Percentiles rank a stretch among this genome's conserved stretches.
These are phyloP conservation scores for Cucurbitaria berberidis DNA, from an alignment of 2,329 filamentous ascomycete species.

Conservation along the genomic window DNA sequence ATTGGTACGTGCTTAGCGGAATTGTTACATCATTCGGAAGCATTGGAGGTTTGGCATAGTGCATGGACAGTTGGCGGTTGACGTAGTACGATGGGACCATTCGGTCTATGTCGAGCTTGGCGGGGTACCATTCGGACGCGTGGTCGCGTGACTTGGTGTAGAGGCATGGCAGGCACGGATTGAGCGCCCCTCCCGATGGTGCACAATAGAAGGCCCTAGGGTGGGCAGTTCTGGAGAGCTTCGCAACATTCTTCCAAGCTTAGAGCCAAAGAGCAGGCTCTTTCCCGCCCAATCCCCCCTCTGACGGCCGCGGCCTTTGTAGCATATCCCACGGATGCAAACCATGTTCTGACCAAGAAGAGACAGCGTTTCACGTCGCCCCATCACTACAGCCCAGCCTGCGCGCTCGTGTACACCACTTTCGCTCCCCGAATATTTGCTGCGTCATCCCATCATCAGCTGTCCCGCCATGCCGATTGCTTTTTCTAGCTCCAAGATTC, in stretches of 20 bases:
- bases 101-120: conserved; percentile 6
- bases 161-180: conserved; percentile 14
- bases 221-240: background rate
- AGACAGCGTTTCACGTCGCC: background rate
- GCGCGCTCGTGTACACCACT: background rate
- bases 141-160: conserved; percentile 18
- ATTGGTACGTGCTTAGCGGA: background rate
- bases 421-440: background rate
- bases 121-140: conserved; percentile 19
- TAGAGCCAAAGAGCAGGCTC: background rate
- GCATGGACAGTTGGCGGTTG: background rate
- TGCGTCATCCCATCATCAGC: background rate
- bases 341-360: background rate
- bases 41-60: background rate
- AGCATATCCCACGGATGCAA: background rate
- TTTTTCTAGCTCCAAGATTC: background rate
- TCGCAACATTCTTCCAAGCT: background rate
- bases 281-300: background rate
- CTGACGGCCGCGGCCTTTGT: too few relatives aligned
- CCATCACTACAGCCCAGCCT: background rate
- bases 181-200: conserved; percentile 6
- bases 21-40: background rate
- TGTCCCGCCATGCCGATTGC: background rate
- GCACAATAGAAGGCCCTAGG: background rate
- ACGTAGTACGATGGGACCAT: background rate